Base-by-base conservation (phyloP, 768 basidiomycete genomes). In the Trametes elegans region DNA sequence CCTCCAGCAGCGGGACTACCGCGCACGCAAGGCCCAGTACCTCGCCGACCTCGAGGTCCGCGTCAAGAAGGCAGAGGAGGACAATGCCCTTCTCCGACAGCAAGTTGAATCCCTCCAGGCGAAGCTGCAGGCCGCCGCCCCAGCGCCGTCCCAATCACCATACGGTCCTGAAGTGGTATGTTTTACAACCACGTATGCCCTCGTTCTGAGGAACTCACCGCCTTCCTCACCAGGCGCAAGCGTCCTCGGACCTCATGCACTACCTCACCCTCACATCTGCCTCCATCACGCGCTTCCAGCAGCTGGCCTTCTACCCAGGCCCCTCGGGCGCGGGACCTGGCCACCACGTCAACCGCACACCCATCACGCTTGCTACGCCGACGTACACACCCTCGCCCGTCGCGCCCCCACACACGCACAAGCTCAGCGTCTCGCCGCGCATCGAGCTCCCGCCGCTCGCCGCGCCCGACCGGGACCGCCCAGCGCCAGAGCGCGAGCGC, bases 1-100 rank as follows among this genome's bases (percentile, higher is more conserved):
- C 26, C 73, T 79, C 42, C 81, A 83, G 60, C 84, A 86, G 65
- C 77, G 84, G 10, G 83, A 83, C 67, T 86, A 84, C 64, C 79
- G 84, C 18, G 83, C 82, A 7, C 75, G 83, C 46, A 81, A 80
- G 62, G 79, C 81, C 5, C 74, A 74, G 50, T 81, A 84, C 68
- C 65, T 85, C 43, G 68, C 76, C 5, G 79, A 79, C 39, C 75
- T 86, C 36, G 83, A 86, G 64, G 74, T 77, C 18, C 77, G 81
- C 24, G 78, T 76, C 63, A 73, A 72, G n/a, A 71, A 65, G 28
- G 74, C 75, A 11, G 84, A 86, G 60, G 77, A 75, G 28, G 84
- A 86, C 66, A 85, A 83, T 61, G 68, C 39, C 1, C 68, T 71
- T 28, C 69, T 86, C 38, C 75, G 75, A 26, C 71, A 71, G 47